Percentiles rank a stretch among this genome's conserved stretches.
phyloP scores from a whole-genome alignment of 306 rosid species.

The Sphenostylis stenocarpa region DNA sequence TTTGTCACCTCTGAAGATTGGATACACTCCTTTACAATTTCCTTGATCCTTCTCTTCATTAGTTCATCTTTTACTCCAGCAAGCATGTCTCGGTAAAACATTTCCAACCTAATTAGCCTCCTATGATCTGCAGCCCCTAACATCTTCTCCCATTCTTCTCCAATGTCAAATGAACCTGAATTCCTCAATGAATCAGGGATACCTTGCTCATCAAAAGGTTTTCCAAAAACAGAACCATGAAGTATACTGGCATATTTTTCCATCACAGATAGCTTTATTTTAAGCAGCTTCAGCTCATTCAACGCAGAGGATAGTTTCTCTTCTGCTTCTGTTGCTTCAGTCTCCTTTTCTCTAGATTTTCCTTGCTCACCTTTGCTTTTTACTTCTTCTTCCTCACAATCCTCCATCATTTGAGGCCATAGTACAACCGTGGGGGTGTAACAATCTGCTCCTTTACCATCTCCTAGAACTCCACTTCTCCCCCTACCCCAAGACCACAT shows the following conservation, averaged over 20 bases:
- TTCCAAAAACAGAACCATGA: slow-evolving; percentile 81
- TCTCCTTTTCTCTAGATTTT: slow-evolving; percentile 36
- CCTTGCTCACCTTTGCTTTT: slow-evolving; percentile 42
- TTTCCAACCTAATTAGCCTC: slow-evolving; percentile 65
- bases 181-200: slow-evolving; percentile 61
- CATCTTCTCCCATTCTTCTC: slow-evolving; percentile 87
- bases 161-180: slow-evolving; percentile 57
- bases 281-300: slow-evolving; percentile 67
- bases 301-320: slow-evolving; percentile 49
- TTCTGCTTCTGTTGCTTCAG: slow-evolving; percentile 45
- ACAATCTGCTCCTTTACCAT: slow-evolving; percentile 60
- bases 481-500: slow-evolving; percentile 98
- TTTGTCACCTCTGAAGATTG: slow-evolving; percentile 40
- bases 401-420: slow-evolving; percentile 69
- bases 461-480: slow-evolving; percentile 85
- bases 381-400: slow-evolving; percentile 51
- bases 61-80: slow-evolving; percentile 74
- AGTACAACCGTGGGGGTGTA: slow-evolving; percentile 53
- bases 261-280: slow-evolving; percentile 60
- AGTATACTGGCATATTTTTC: slow-evolving; percentile 72
- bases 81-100: slow-evolving; percentile 65
- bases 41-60: slow-evolving; percentile 73
- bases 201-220: slow-evolving; percentile 69
- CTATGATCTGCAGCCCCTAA: slow-evolving; percentile 66
- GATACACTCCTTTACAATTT: slow-evolving; percentile 68